Base-by-base conservation (phyloP, 2,329 filamentous ascomycete species). In the Ophiostoma fasciatum region DNA sequence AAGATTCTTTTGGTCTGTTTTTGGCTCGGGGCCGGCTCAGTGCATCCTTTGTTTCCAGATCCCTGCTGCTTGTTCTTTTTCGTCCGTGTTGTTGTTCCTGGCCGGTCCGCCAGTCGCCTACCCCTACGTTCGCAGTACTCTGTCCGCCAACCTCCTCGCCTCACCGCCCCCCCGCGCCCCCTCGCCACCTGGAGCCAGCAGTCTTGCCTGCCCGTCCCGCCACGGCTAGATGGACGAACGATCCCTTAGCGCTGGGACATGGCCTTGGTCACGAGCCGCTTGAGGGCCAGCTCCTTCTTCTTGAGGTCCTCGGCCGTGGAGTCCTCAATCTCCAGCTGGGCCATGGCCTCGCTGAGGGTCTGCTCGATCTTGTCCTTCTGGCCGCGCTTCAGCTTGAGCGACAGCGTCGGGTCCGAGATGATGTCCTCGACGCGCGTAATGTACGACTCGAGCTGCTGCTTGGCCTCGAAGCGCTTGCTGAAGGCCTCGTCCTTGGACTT, bases 351-450 rank as follows among this genome's bases (percentile, higher is more conserved):
- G 62, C 80, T 88, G 51, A 98, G 82, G 50, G 85, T 82, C 57
- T 81, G 78, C 77, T 98, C 90, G 49, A 98, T 94, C 81, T 94
- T 96, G 67, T 94, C 87, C 81, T 94, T 94, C 74, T 93, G 87
- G 61, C 84, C 85, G 54, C 88, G 85, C 83, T 96, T 96, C 59
- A 98, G 74, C 77, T 93, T 94, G 57, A 96, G 74, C 46, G 84
- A 90, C 66, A 94, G 80, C 31, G 80, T 84, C 42, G 90, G 90
- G 71, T 98, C 90, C 31, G 84, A 93, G 61, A 96, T 77, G 55
- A 98, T 94, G 71, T 98, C 90, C 76, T 98, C 90, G 46, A 96
- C 88, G 59, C 88, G 84, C 60, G 82, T 79, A 62, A 98, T 94
- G 76, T 98, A 98, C 35, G 84, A 88, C 74, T 98, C 90, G 49